Evolutionary conservation across 2,329 filamentous ascomycete genomes (phyloP), one percentile per base, ranked within the genome.

Genomic region (Rhynchosporium agropyri): DNA sequence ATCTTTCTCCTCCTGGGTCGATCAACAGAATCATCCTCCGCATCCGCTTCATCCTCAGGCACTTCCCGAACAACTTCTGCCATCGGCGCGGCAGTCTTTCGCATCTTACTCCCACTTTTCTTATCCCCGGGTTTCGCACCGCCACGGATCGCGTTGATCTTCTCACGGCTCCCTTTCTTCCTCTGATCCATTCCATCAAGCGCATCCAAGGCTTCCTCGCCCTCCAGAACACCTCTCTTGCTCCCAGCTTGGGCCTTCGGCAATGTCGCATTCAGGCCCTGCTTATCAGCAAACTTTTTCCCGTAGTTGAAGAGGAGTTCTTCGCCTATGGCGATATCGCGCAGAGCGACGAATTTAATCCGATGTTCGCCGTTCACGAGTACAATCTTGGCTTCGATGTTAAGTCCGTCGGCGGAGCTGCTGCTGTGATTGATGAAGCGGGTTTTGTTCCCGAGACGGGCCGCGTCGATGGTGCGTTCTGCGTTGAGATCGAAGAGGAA

Each of bases 261-360:
- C 3, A 69, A 42, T 64, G 81, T 82, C 74, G 83, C 81, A 40
- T 79, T 85, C 62, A 88, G 74, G 63, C 69, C 69, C 33, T 73
- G 70, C 38, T 69, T 69, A 13, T 87, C 86, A 12, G 84, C 84
- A 69, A 89, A 88, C 65, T 87, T 84, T 70, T 87, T 83, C 48
- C 89, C 89, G 69, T 96, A 95, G 72, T 94, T 85, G 75, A 94
- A 96, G 72, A 92, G 89, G 0, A 96, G 77, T 75, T 95, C 91
- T 65, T 92, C 88, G 29, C 91, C 91, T 3, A 83, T 80, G 63
- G 82, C 80, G 71, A 95, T 89, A 46, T 89, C 82, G 1, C 84
- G 80, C 60, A 82, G 79, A 0, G 90, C 89, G 53, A 84, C 86
- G 69, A 95, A 89, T 50, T 87, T 89, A 73, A 95, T 91, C 13